Percentiles rank a stretch among this genome's conserved stretches.
Conservation (phyloP, 208 protist genomes). For the Kentomonas sorsogonicus region DNA sequence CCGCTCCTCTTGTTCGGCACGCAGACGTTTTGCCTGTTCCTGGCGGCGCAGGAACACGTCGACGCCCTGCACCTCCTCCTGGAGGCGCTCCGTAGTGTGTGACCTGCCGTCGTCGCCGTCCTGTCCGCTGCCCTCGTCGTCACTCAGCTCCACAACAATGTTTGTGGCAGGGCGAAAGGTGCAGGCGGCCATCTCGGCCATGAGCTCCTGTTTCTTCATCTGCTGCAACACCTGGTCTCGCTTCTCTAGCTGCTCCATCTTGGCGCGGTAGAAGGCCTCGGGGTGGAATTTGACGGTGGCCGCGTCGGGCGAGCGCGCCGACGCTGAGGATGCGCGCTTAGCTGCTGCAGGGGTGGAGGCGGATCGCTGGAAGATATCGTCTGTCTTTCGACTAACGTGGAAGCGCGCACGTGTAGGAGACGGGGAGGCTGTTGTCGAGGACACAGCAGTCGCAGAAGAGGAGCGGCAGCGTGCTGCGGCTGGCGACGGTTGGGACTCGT, state of each 20-base stretch:
- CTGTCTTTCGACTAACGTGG: background rate
- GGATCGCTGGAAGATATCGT: too few species aligned
- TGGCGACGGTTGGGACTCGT: background rate
- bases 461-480: background rate
- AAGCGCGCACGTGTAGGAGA: too few species aligned
- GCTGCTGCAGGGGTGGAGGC: too few species aligned
- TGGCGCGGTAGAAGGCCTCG: slow-evolving; percentile 51
- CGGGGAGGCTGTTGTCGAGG: background rate
- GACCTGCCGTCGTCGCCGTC: background rate
- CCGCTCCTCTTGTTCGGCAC: slow-evolving; percentile 39
- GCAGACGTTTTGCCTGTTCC: slow-evolving; percentile 33
- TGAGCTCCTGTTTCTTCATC: slow-evolving; percentile 17
- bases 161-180: slow-evolving; percentile 74
- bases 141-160: too few species aligned
- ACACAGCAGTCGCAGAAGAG: too few species aligned
- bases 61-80: slow-evolving; percentile 29
- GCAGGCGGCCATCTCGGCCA: slow-evolving; percentile 66
- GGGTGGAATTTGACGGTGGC: too few species aligned
- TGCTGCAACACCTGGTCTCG: slow-evolving; percentile 19
- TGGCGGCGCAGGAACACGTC: slow-evolving; percentile 59
- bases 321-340: too few species aligned
- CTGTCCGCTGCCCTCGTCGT: slow-evolving; percentile 11
- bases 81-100: background rate
- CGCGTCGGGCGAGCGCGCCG: too few species aligned
- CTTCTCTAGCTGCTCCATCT: slow-evolving; percentile 28